A percentile compares a stretch with the other conserved stretches of the same genome.
Evolutionary conservation across 2,329 filamentous ascomycete species (phyloP).

Genomic region (Biscogniauxia marginata): DNA sequence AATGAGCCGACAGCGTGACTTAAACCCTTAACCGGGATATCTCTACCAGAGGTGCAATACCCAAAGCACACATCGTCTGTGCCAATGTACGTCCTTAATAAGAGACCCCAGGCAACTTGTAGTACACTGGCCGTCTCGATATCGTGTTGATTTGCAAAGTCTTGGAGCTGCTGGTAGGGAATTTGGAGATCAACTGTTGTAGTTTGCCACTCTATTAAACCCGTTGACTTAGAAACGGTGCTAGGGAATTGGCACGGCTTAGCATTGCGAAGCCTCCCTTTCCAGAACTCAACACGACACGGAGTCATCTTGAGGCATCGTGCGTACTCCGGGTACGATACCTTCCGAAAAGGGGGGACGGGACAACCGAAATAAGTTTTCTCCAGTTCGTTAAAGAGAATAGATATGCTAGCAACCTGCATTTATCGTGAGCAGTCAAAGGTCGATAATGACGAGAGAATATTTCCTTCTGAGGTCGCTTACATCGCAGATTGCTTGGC

Average conservation of each 20-base stretch:
- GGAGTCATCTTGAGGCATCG: conserved; percentile 35
- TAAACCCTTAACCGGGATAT: conserved; percentile 42
- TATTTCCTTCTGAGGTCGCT: conserved; percentile 42
- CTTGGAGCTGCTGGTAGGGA: conserved; percentile 39
- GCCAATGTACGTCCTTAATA: conserved; percentile 54
- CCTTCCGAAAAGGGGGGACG: conserved; percentile 32
- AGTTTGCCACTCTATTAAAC: conserved; percentile 32
- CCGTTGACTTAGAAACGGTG: conserved; percentile 28
- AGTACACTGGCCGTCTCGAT: conserved; percentile 51
- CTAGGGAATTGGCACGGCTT: conserved; percentile 47
- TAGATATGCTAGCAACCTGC: conserved; percentile 41
- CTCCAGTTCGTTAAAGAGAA: conserved; percentile 47
- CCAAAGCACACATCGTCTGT: conserved; percentile 55
- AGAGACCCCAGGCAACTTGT: conserved; percentile 59
- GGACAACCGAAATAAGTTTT: conserved; percentile 42
- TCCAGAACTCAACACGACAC: conserved; percentile 47
- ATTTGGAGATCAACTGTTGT: conserved; percentile 42
- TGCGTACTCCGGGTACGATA: conserved; percentile 40
- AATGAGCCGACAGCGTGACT: conserved; percentile 47
- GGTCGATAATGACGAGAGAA: not conserved
- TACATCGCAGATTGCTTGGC: conserved; percentile 50
- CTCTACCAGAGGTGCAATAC: conserved; percentile 45
- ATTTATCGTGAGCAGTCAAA: conserved; percentile 1
- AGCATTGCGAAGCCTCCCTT: conserved; percentile 36
- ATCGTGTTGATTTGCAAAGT: conserved; percentile 41